These are phyloP conservation scores for Hyaloscypha variabilis DNA, from an alignment of 495 filamentous ascomycete species.

Conservation along the genomic window DNA sequence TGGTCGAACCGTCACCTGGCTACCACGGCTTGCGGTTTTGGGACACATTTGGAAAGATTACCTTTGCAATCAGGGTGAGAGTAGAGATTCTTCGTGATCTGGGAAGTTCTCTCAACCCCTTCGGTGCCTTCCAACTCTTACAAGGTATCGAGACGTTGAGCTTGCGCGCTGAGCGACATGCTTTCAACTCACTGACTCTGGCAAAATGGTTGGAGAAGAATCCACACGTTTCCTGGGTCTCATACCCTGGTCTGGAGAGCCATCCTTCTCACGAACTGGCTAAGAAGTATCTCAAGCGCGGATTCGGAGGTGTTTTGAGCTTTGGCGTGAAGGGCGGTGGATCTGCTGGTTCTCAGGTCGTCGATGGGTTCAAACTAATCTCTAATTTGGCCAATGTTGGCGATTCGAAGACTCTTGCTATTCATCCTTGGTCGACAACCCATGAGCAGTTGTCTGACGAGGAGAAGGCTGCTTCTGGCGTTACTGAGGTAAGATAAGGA, in stretches of 20 bases:
- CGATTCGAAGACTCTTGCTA: slow-evolving; percentile 89
- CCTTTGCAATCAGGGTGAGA: slow-evolving; percentile 77
- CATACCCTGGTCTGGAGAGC: slow-evolving; percentile 85
- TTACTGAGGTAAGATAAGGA: slow-evolving; percentile 65
- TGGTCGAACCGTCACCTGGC: slow-evolving; percentile 87
- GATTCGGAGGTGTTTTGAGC: slow-evolving; percentile 89
- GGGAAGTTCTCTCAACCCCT: slow-evolving; percentile 84
- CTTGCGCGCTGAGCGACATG: slow-evolving; percentile 85
- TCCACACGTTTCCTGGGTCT: slow-evolving; percentile 74
- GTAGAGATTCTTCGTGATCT: slow-evolving; percentile 91
- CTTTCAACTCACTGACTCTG: slow-evolving; percentile 78
- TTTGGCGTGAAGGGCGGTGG: slow-evolving; percentile 93
- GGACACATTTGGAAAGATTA: slow-evolving; percentile 88
- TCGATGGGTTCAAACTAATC: slow-evolving; percentile 93
- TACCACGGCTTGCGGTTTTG: slow-evolving; percentile 98
- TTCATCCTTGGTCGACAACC: slow-evolving; percentile 95
- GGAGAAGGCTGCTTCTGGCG: slow-evolving; percentile 80
- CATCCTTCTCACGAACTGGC: slow-evolving; percentile 80
- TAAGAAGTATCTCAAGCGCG: slow-evolving; percentile 87
- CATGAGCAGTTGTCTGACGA: slow-evolving; percentile 90
- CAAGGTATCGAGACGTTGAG: slow-evolving; percentile 90
- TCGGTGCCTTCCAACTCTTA: slow-evolving; percentile 92
- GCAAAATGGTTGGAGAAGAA: slow-evolving; percentile 86
- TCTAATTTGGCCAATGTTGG: slow-evolving; percentile 85
- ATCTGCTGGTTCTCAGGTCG: slow-evolving; percentile 78